Conservation (phyloP, 164 flowering plant genomes). For the Macadamia tetraphylla region DNA sequence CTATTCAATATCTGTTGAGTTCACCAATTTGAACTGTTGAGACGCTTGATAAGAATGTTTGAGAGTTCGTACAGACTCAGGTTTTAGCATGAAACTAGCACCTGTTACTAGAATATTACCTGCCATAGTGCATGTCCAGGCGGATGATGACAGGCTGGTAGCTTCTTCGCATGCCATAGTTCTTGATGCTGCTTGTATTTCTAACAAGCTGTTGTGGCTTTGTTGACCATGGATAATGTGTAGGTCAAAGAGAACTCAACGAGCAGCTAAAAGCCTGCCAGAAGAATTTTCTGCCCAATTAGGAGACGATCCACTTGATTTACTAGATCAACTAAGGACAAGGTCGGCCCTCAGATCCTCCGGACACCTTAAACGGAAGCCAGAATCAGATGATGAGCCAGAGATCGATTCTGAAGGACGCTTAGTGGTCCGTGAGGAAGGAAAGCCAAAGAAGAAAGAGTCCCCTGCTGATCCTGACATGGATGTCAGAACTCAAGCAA, state of each 20-base stretch:
- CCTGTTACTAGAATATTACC: no score
- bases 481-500: conserved; percentile 48
- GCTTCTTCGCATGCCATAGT: no score
- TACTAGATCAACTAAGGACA: conserved; percentile 72
- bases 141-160: no score
- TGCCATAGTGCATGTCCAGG: no score
- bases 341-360: conserved; percentile 68
- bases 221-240: background rate
- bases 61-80: no score
- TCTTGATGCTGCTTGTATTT: background rate
- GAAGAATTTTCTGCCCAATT: conserved; percentile 63
- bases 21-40: no score
- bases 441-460: conserved; percentile 36
- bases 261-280: conserved; percentile 50
- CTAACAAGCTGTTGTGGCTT: background rate
- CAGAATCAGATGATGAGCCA: conserved; percentile 65
- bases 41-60: no score
- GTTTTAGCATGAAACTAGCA: no score
- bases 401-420: conserved; percentile 85
- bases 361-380: conserved; percentile 38
- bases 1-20: no score
- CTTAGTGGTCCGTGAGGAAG: conserved; percentile 61
- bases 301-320: conserved; percentile 88
- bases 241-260: conserved; percentile 52
- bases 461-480: conserved; percentile 29